Conservation (phyloP, 805 yeast genomes). For the Ogataea ganodermae region DNA sequence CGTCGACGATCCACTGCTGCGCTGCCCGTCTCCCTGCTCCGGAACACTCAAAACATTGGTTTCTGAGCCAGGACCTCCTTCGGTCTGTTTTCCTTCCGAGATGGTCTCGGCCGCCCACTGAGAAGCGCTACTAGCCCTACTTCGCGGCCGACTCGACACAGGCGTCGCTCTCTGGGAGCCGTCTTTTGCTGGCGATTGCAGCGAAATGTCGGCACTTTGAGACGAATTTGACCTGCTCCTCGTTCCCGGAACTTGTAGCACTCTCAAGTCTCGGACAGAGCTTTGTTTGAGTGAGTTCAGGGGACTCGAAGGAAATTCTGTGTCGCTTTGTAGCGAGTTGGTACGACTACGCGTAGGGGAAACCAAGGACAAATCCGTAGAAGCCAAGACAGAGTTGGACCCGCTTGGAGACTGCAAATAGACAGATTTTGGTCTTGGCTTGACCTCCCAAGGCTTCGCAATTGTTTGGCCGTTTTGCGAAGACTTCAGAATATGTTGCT, state of each 20-base stretch:
- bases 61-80: neutral
- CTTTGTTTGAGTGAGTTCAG: constrained; percentile 31
- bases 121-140: constrained; percentile 32
- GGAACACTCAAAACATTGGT: neutral
- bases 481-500: constrained; percentile 36
- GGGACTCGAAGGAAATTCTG: constrained; percentile 31
- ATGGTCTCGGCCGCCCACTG: constrained; percentile 22
- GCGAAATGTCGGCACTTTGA: constrained; percentile 14
- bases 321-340: constrained; percentile 26
- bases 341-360: constrained; percentile 23
- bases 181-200: constrained; percentile 8
- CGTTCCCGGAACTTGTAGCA: constrained; percentile 15
- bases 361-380: neutral
- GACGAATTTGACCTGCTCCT: constrained; percentile 34
- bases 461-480: constrained; percentile 34
- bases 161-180: constrained; percentile 18
- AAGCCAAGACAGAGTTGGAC: neutral
- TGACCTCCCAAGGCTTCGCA: constrained; percentile 29
- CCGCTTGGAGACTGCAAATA: constrained; percentile 17
- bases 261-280: constrained; percentile 22
- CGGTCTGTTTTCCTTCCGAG: constrained; percentile 9
- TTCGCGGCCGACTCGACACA: constrained; percentile 16
- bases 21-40: constrained; percentile 1
- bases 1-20: constrained; percentile 14
- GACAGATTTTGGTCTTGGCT: constrained; percentile 26